These are phyloP conservation scores for Leucaena leucocephala DNA, from an alignment of 306 rosid genomes.

Conservation along the genomic window DNA sequence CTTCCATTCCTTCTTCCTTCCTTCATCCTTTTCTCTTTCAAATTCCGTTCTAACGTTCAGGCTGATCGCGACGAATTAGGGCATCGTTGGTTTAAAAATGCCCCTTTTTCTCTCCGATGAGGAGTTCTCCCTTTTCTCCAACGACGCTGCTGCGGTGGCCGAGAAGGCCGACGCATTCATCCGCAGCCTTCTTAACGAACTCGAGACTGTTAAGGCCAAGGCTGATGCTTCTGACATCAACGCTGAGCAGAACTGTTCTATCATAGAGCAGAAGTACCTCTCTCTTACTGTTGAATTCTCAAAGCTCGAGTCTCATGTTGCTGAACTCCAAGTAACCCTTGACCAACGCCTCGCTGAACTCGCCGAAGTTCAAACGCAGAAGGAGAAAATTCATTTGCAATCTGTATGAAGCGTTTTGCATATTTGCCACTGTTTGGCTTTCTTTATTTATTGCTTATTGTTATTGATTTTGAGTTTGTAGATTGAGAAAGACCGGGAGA, in stretches of 20 bases:
- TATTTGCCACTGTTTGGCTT: background rate
- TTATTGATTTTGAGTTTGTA: constrained; percentile 37
- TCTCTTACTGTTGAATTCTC: constrained; percentile 78
- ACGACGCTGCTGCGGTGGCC: constrained; percentile 59
- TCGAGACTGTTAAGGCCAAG: constrained; percentile 78
- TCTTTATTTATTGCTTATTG: background rate
- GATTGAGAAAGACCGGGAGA: constrained; percentile 88
- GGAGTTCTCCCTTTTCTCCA: constrained; percentile 67
- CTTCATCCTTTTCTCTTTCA: background rate
- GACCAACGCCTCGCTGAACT: constrained; percentile 60
- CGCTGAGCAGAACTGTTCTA: constrained; percentile 93
- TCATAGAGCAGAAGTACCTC: constrained; percentile 90
- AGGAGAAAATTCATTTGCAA: constrained; percentile 63
- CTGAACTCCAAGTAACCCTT: constrained; percentile 73
- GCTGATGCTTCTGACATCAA: constrained; percentile 82
- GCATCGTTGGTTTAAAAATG: constrained; percentile 43
- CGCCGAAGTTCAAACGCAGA: constrained; percentile 58
- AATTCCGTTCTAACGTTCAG: background rate
- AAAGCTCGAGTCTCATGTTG: constrained; percentile 60
- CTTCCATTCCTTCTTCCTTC: constrained; percentile 28
- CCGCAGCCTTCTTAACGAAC: constrained; percentile 68
- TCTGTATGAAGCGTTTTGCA: constrained; percentile 42
- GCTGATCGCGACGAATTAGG: constrained; percentile 31
- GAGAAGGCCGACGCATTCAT: constrained; percentile 85
- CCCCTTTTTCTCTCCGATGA: constrained; percentile 84